Evolutionary conservation across 768 basidiomycete species (phyloP).

Genomic region (Stropharia rugosoannulata): DNA sequence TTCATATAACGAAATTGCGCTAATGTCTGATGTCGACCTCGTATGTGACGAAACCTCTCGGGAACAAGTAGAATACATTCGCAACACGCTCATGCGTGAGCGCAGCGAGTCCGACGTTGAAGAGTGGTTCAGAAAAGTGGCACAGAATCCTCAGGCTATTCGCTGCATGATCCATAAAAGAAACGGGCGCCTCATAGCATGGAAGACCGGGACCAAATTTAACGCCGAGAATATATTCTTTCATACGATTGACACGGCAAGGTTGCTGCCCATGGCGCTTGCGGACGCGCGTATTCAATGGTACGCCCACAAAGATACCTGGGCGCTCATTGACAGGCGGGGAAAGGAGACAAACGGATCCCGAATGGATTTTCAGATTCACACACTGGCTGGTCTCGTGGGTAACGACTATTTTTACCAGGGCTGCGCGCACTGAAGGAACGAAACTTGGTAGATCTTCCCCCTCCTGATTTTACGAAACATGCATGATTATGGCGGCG

Average conservation of each 20-base stretch:
- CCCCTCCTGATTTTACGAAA: constrained; percentile 23
- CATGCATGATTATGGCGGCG: constrained; percentile 27
- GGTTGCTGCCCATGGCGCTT: constrained; percentile 20
- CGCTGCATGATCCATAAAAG: constrained; percentile 3
- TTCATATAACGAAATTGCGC: neutral
- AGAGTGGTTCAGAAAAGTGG: constrained; percentile 13
- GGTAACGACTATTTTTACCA: constrained; percentile 1
- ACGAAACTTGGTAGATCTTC: constrained; percentile 18
- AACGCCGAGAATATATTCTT: constrained; percentile 20
- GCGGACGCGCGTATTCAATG: constrained; percentile 23
- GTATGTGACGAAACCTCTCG: constrained; percentile 3
- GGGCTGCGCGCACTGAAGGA: neutral
- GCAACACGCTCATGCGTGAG: neutral
- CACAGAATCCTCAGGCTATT: constrained; percentile 9
- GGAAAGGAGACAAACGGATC: neutral
- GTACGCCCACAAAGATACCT: constrained; percentile 15
- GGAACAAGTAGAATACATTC: neutral
- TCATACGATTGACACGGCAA: constrained; percentile 21
- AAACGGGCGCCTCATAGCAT: constrained; percentile 16
- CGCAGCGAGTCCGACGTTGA: neutral
- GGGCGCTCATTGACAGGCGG: constrained; percentile 14
- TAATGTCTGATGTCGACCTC: constrained; percentile 3
- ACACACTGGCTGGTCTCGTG: constrained; percentile 2
- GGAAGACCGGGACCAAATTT: constrained; percentile 17
- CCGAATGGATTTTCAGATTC: neutral